These are phyloP conservation scores for Claviceps sp. DNA, from an alignment of 2,329 filamentous ascomycete species.

Conservation along the genomic window DNA sequence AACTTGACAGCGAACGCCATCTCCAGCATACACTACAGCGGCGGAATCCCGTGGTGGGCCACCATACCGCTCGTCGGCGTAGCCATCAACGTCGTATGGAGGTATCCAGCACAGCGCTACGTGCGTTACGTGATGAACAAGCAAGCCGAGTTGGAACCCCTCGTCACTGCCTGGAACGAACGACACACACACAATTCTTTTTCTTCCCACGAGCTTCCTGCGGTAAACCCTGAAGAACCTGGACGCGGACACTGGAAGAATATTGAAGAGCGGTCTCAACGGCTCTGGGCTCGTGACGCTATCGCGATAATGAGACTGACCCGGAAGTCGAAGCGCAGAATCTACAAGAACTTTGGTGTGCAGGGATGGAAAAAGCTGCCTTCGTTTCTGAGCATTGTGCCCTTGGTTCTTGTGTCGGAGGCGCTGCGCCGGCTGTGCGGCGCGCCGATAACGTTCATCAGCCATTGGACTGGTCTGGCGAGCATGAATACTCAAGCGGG, in stretches of 20 bases:
- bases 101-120: conserved; percentile 34
- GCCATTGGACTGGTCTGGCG: conserved; percentile 17
- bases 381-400: conserved; percentile 27
- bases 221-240: not conserved
- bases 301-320: conserved; percentile 6
- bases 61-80: conserved; percentile 40
- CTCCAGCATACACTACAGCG: conserved; percentile 26
- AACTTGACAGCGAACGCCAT: conserved; percentile 29
- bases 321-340: conserved; percentile 17
- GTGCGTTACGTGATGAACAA: conserved; percentile 17
- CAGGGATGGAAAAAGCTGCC: conserved; percentile 34
- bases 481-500: not conserved
- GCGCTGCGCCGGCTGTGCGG: conserved; percentile 32
- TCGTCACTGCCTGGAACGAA: conserved; percentile 19
- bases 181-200: conserved; percentile 9
- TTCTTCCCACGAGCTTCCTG: not conserved
- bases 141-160: conserved; percentile 13
- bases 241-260: not conserved
- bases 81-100: conserved; percentile 28
- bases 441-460: conserved; percentile 18
- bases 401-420: conserved; percentile 39
- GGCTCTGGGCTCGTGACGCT: conserved; percentile 12
- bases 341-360: conserved; percentile 26
- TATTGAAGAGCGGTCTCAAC: conserved; percentile 8
- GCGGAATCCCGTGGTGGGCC: conserved; percentile 39